Conservation (phyloP, 306 rosid species). For the Vigna angularis region DNA sequence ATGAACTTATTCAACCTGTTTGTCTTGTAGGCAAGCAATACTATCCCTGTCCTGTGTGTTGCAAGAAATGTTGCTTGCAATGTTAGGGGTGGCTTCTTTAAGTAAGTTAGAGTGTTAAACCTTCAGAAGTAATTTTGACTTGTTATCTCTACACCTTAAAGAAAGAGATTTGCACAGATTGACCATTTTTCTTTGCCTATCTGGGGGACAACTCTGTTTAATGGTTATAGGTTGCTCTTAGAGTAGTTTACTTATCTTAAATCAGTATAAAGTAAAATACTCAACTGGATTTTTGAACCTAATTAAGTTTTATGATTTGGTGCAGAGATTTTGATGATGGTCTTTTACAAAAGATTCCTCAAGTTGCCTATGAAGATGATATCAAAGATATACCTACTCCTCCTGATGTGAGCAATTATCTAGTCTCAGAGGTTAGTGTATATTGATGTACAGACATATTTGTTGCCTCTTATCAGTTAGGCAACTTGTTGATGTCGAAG, state of each 20-base stretch:
- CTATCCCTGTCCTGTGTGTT: conserved; percentile 89
- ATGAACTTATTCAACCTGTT: conserved; percentile 45
- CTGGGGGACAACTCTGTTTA: background rate
- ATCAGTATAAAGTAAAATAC: conserved; percentile 4
- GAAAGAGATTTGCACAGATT: background rate
- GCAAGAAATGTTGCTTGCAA: conserved; percentile 99
- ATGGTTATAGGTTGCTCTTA: conserved; percentile 35
- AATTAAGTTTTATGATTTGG: conserved; percentile 43
- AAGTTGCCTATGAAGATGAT: conserved; percentile 83
- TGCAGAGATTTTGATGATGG: conserved; percentile 94
- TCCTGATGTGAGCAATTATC: conserved; percentile 95
- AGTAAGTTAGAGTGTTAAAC: conserved; percentile 55
- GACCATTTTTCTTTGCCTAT: conserved; percentile 7
- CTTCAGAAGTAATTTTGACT: background rate
- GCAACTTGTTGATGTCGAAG: conserved; percentile 23
- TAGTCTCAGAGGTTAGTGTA: conserved; percentile 88
- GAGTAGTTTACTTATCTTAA: conserved; percentile 38
- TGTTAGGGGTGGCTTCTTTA: conserved; percentile 97
- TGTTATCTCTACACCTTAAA: conserved; percentile 30
- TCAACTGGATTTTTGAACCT: conserved; percentile 40
- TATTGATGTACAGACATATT: background rate
- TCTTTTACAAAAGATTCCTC: conserved; percentile 81
- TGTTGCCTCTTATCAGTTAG: conserved; percentile 30
- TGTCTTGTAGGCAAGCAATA: conserved; percentile 76
- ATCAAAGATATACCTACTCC: conserved; percentile 68